Evolutionary conservation across 2,329 filamentous ascomycete species (phyloP), one percentile per base, ranked within the genome.

Genomic region (Diaporthe batatas): DNA sequence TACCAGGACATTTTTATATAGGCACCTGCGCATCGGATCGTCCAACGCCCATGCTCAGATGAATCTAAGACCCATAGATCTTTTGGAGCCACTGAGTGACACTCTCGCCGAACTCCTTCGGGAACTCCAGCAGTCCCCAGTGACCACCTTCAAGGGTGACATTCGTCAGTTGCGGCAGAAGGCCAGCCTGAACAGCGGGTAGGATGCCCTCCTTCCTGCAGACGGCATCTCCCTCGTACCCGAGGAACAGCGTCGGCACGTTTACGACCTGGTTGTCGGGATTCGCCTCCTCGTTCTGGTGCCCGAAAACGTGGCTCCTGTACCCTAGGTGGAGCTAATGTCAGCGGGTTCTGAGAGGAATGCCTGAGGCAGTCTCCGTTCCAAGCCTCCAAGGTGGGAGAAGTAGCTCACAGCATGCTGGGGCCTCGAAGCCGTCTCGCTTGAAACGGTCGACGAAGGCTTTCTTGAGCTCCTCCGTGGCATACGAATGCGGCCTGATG

Each of bases 71-170:
- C 18, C 44, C 55, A 32, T 72, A 67, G n/a, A 4, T 62, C 44
- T 62, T 54, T 11, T 68, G 53, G 21, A 74, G 51, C 70, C 71
- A 74, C 25, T 29, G 51, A 29, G 67, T 55, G 3, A 74, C 47
- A 42, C 34, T 54, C 65, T 53, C n/a, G 1, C 77, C 79, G 59
- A 80, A 75, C 47, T 77, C 76, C 10, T 54, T 72, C 2, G 80
- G 80, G 47, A 75, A 76, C 73, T 81, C 80, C n/a, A 80, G 68
- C 2, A 79, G 65, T 3, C 76, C 76, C 80, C 79, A 81, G 39
- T 82, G 81, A 0, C 75, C 79, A 12, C 77, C 77, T 1, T 79
- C 74, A 18, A 79, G 73, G 8, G 64, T 74, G 36, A 76, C 68
- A 25, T 54, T 75, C 34, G 80, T 79, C 36, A 79, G 58, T 12